A percentile compares a stretch with the other conserved stretches of the same genome.
These are phyloP conservation scores for Pseudohalonectria lignicola DNA, from an alignment of 2,329 filamentous ascomycete species.

Conservation along the genomic window DNA sequence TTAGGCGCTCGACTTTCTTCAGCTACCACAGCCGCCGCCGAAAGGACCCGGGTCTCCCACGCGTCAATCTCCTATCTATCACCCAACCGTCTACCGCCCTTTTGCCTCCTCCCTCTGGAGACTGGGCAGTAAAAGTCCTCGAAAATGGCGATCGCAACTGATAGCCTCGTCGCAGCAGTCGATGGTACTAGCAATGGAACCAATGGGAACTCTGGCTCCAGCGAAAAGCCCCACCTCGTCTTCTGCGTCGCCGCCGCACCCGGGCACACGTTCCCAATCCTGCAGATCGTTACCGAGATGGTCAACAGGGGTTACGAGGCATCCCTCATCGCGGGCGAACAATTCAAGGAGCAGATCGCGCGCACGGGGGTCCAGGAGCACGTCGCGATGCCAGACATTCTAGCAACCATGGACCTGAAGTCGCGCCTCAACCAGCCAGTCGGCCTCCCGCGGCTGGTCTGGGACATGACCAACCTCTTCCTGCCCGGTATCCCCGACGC, in stretches of 20 bases:
- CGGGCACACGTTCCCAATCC: conserved; percentile 3
- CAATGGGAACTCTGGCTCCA: neutral
- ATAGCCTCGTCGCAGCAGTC: neutral
- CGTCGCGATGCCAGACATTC: neutral
- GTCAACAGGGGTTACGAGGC: conserved; percentile 4
- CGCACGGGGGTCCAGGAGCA: neutral
- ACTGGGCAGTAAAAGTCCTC: too few species aligned
- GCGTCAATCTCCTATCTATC: too few species aligned
- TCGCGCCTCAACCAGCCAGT: neutral
- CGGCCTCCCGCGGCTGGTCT: neutral
- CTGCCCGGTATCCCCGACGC: neutral
- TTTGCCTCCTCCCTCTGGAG: too few species aligned
- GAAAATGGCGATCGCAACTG: neutral
- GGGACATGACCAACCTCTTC: neutral
- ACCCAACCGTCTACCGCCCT: too few species aligned
- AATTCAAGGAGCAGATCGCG: neutral
- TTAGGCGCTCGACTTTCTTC: too few species aligned
- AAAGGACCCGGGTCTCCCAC: too few species aligned
- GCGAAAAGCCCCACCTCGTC: conserved; percentile 2
- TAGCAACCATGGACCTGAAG: neutral
- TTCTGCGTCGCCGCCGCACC: neutral
- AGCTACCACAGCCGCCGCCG: too few species aligned
- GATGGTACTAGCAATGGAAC: neutral
- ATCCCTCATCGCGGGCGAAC: neutral
- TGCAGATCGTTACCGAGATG: conserved; percentile 1